phyloP scores from a whole-genome alignment of 805 yeast genomes.

The Spathaspora girioi region DNA sequence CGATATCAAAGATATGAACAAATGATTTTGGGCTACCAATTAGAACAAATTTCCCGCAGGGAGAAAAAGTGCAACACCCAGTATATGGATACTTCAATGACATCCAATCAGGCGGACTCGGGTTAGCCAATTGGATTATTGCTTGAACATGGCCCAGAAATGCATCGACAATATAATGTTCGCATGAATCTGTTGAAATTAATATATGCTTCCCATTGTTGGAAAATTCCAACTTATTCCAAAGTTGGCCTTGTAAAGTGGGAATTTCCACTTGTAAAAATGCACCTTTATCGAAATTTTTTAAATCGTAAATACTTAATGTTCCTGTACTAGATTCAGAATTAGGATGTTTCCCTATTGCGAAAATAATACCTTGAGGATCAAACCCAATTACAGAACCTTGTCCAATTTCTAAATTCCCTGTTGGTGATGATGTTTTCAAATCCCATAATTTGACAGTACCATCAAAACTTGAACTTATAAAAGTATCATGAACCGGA shows the following conservation, averaged over 20 bases:
- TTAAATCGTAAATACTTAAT: conserved; percentile 56
- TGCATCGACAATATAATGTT: conserved; percentile 67
- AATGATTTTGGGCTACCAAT: conserved; percentile 26
- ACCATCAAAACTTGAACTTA: conserved; percentile 70
- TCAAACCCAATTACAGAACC: conserved; percentile 68
- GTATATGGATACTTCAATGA: conserved; percentile 28
- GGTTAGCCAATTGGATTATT: conserved; percentile 13
- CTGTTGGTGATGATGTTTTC: conserved; percentile 61
- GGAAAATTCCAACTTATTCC: conserved; percentile 74
- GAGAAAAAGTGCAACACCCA: conserved; percentile 34
- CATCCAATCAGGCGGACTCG: conserved; percentile 16
- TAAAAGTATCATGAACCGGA: conserved; percentile 61
- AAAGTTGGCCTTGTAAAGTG: conserved; percentile 23
- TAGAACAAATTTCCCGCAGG: conserved; percentile 37
- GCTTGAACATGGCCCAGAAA: conserved; percentile 54
- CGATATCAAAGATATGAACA: conserved; percentile 28
- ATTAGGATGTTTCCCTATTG: conserved; percentile 40
- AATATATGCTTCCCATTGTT: conserved; percentile 68
- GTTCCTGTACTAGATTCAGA: conserved; percentile 12
- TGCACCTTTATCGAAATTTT: conserved; percentile 55
- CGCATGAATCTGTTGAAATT: conserved; percentile 49
- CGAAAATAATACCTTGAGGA: conserved; percentile 81
- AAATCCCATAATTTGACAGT: conserved; percentile 88
- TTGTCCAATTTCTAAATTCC: conserved; percentile 48
- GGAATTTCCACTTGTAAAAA: conserved; percentile 31